These are phyloP conservation scores for Perilla frutescens DNA, from an alignment of 257 asterid genomes.

Conservation along the genomic window DNA sequence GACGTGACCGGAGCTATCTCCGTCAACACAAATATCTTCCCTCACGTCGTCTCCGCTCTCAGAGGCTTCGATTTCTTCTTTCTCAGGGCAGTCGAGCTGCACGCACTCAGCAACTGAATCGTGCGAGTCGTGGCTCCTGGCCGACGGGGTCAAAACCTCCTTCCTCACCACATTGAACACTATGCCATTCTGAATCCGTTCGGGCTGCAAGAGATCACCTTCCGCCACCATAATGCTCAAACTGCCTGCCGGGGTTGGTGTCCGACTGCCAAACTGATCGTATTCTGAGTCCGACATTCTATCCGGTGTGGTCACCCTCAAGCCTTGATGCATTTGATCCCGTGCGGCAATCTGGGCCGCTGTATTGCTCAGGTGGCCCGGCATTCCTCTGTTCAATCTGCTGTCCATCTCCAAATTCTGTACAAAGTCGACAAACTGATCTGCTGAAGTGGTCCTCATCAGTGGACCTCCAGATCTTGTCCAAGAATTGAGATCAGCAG, in stretches of 20 bases:
- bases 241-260: constrained; percentile 23
- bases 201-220: constrained; percentile 88
- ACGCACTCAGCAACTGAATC: constrained; percentile 64
- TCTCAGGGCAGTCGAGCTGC: constrained; percentile 68
- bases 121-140: constrained; percentile 58
- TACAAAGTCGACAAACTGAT: constrained; percentile 75
- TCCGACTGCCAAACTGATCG: constrained; percentile 44
- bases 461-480: constrained; percentile 96
- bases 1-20: constrained; percentile 12
- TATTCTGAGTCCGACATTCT: constrained; percentile 58
- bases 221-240: constrained; percentile 71
- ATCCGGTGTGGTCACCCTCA: constrained; percentile 51
- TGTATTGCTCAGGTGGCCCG: constrained; percentile 37
- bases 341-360: constrained; percentile 36
- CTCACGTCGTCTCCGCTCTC: constrained; percentile 55
- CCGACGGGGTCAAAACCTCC: constrained; percentile 71
- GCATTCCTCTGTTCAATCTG: constrained; percentile 38
- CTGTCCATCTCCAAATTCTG: constrained; percentile 63
- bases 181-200: constrained; percentile 77
- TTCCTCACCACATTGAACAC: constrained; percentile 82
- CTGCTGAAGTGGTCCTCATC: constrained; percentile 96
- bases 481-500: constrained; percentile 69
- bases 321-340: constrained; percentile 47
- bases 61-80: constrained; percentile 66
- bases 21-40: constrained; percentile 37